phyloP scores from a whole-genome alignment of 164 flowering plant species.

The Stephania japonica region DNA sequence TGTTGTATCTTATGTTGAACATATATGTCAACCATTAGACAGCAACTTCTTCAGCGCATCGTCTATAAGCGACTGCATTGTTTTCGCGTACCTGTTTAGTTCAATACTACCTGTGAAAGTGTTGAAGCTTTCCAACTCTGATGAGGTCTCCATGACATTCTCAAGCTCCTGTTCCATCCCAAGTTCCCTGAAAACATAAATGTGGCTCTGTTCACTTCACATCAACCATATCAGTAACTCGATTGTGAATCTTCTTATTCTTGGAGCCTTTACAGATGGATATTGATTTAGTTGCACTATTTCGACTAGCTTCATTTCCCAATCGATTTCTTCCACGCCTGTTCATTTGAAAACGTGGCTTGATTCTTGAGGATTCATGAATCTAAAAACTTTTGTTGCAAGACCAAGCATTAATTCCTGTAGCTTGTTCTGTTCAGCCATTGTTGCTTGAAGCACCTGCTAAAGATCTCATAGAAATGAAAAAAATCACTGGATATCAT shows the following conservation, averaged over 20 bases:
- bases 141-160: slow-evolving; percentile 58
- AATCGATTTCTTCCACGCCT: slow-evolving; percentile 37
- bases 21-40: neutral
- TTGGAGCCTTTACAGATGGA: slow-evolving; percentile 61
- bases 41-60: slow-evolving; percentile 50
- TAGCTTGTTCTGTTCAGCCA: slow-evolving; percentile 54
- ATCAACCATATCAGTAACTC: slow-evolving; percentile 92
- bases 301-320: too few relatives aligned
- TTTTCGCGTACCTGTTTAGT: slow-evolving; percentile 46
- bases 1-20: neutral
- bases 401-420: slow-evolving; percentile 88
- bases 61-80: slow-evolving; percentile 65
- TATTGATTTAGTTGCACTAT: slow-evolving; percentile 43
- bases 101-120: slow-evolving; percentile 87
- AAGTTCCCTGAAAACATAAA: slow-evolving; percentile 37
- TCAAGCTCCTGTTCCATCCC: slow-evolving; percentile 66
- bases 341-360: slow-evolving; percentile 29
- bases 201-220: slow-evolving; percentile 36
- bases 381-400: slow-evolving; percentile 60
- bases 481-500: too few relatives aligned
- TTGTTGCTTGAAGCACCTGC: slow-evolving; percentile 66
- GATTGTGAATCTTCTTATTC: slow-evolving; percentile 71
- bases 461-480: too few relatives aligned
- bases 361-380: slow-evolving; percentile 47
- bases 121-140: slow-evolving; percentile 85